A percentile compares a stretch with the other conserved stretches of the same genome.
phyloP scores from a whole-genome alignment of 2,329 filamentous ascomycete genomes.

The Diaporthe sp. region DNA sequence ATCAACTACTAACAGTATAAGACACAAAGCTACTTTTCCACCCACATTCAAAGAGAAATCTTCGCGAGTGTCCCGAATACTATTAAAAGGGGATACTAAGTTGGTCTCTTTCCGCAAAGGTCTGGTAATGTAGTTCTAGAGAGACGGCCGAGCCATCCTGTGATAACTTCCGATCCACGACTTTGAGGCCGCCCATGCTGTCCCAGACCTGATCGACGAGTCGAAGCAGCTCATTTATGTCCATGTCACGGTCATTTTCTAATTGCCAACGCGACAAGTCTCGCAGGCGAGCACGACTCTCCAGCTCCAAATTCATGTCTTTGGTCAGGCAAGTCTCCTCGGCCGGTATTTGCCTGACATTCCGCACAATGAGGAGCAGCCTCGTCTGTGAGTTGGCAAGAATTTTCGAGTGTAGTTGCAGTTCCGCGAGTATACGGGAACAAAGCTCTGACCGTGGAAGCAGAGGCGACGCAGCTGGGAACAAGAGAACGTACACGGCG shows the following conservation, averaged over 20 bases:
- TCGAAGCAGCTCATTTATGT: slow-evolving; percentile 43
- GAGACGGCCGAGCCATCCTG: not conserved
- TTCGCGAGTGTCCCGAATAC: not conserved
- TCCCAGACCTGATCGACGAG: slow-evolving; percentile 43
- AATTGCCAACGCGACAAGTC: slow-evolving; percentile 45
- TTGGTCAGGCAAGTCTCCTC: slow-evolving; percentile 37
- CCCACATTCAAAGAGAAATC: too few species aligned
- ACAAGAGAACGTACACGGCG: not conserved
- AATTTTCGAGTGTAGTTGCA: slow-evolving; percentile 45
- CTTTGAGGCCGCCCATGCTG: slow-evolving; percentile 38
- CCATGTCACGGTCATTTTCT: slow-evolving; percentile 41
- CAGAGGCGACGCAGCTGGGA: not conserved
- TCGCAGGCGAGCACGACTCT: not conserved
- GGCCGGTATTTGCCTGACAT: slow-evolving; percentile 40
- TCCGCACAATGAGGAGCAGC: slow-evolving; percentile 42
- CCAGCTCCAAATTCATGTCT: not conserved
- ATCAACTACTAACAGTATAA: not conserved
- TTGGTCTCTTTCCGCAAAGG: not conserved
- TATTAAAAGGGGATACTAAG: not conserved
- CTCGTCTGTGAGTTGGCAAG: slow-evolving; percentile 40
- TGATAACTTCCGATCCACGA: slow-evolving; percentile 40
- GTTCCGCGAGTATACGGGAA: not conserved
- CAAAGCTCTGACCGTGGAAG: not conserved
- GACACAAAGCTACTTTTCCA: not conserved
- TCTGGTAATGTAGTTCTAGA: not conserved